Evolutionary conservation across 78 protist genomes (phyloP), one percentile per base, ranked within the genome.

Genomic region (Dictyostelium capitatum): DNA sequence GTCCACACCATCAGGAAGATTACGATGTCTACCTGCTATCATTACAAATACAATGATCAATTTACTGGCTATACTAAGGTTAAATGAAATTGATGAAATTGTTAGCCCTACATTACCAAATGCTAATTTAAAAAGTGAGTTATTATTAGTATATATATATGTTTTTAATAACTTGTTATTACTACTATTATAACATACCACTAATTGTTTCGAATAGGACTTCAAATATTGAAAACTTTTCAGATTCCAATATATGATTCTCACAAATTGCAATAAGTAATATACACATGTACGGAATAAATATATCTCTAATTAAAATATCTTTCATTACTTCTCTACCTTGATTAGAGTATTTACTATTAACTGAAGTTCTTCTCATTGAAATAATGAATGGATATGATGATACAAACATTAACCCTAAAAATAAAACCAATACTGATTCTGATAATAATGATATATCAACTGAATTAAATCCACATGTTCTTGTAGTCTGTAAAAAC

Each of bases 21-120:
- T 32, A 43, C 95, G 23, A 54, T 91, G 95, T 67, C 56, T 83
- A 41, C 96, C 96, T 7, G 89, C 89, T 10, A 92, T 10, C 92
- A 85, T 85, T 15, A 84, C 51, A 6, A 79, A 23, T 11, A 92
- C 79, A 15, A 83, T n/a, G 32, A 64, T 30, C 5, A 92, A 32
- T 47, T 85, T 84, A 0, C 89, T 77, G 9, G 48, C 6, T 1
- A 65, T 23, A 8, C 92, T 53, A 7, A 84, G 43, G n/a, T 77
- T 20, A 4, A 19, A 20, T 14, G 64, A 47, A 37, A 83, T 77
- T n/a, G 41, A 28, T 1, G 83, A 82, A 54, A 91, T 56, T 0
- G 89, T n/a, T n/a, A 74, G 28, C 0, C 96, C 96, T 32, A 92
- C 96, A 19, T 28, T 78, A 12, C 96, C 96, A 92, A 84, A 92